Base-by-base conservation (phyloP, 2,329 filamentous ascomycete species). In the Emmonsiellopsis sp. region DNA sequence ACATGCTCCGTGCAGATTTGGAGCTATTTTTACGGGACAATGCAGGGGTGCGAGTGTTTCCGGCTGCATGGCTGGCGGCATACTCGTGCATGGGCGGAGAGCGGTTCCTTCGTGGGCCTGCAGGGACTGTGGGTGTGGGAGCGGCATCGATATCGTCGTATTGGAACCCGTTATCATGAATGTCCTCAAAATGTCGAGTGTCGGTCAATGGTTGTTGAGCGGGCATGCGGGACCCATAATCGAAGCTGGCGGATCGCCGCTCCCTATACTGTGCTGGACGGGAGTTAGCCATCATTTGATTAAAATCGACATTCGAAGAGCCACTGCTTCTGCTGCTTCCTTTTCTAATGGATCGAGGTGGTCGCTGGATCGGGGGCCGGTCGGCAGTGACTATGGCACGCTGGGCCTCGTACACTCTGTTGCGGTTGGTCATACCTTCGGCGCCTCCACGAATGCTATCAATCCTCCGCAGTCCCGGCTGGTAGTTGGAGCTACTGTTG, bases 91-190 rank as follows among this genome's bases (percentile, higher is more conserved):
- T 56, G 2, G 66, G 66, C 53, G 70, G 62, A 27, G 74, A 71
- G 42, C 70, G 71, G 45, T 69, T 62, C 59, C 79, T 73, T 57
- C 89, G 82, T 53, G 91, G 88, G 5, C 91, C 91, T 48, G 79
- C 85, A 36, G 88, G 89, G 37, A 96, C 78, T 32, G 84, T 91
- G 5, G 92, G 92, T 39, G 86, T 92, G 11, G 92, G 91, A 31
- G 90, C 91, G 50, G 89, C 87, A 65, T 93, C 87, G 70, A 85
- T 83, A 61, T 86, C 81, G 49, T 70, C 56, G 52, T 57, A 59
- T 37, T 42, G 36, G 21, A 36, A 32, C 43, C 49, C 32, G n/a
- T 42, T 47, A 44, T 56, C 52, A 54, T 44, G 52, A 40, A 49
- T 36, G 3, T 42, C 37, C 27, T 53, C 45, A 33, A 43, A 49